Evolutionary conservation across 495 filamentous ascomycete genomes (phyloP).

Genomic region (Lasiosphaeria miniovina): DNA sequence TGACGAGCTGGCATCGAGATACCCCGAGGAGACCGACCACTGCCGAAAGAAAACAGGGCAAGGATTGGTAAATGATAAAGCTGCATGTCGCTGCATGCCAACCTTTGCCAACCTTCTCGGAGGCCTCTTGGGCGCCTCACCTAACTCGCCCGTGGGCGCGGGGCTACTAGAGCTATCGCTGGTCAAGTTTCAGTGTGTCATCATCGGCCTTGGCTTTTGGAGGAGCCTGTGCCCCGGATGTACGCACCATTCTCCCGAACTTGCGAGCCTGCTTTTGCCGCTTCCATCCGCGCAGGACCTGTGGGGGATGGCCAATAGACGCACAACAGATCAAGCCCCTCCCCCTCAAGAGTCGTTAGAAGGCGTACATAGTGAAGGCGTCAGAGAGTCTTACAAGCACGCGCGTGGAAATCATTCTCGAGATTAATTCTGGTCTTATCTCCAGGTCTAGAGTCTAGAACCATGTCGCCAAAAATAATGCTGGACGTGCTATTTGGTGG

Average conservation of each 20-base stretch:
- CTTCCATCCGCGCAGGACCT: not conserved
- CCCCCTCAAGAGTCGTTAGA: not conserved
- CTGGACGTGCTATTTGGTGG: not conserved
- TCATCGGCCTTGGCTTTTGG: conserved; percentile 2
- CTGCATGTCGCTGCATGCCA: too few relatives aligned
- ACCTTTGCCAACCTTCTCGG: too few relatives aligned
- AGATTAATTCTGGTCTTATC: conserved; percentile 1
- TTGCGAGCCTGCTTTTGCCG: not conserved
- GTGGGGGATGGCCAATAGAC: not conserved
- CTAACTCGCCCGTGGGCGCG: not conserved
- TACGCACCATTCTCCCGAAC: too few relatives aligned
- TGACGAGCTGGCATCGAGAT: conserved; percentile 1
- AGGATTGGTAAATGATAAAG: not conserved
- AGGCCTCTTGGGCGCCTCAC: too few relatives aligned
- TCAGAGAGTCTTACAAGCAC: not conserved
- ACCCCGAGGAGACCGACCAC: not conserved
- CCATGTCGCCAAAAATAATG: not conserved
- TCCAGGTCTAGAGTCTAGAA: not conserved
- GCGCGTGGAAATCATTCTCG: not conserved
- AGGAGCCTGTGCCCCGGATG: too few relatives aligned
- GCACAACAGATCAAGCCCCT: not conserved
- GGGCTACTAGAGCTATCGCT: not conserved
- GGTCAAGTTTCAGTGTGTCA: conserved; percentile 3
- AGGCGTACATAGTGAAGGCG: not conserved
- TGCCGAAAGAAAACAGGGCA: not conserved